phyloP scores from a whole-genome alignment of 129 eudicot species.

The Lactuca saligna region DNA sequence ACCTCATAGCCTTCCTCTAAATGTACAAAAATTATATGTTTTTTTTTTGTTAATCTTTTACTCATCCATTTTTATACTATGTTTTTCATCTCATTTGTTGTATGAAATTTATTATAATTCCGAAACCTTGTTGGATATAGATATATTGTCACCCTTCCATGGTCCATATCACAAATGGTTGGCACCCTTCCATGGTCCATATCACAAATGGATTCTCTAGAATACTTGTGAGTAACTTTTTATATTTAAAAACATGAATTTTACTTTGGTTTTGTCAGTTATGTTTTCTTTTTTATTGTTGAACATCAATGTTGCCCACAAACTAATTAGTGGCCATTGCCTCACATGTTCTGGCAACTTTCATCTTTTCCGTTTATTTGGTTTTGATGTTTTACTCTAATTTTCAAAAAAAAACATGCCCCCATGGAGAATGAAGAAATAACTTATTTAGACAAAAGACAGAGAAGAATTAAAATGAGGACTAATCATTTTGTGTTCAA shows the following conservation, averaged over 20 bases:
- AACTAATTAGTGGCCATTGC: constrained; percentile 57
- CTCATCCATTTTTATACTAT: neutral
- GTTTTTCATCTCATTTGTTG: constrained; percentile 8
- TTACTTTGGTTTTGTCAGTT: neutral
- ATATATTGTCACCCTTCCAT: constrained; percentile 51
- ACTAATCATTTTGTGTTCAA: too few species aligned
- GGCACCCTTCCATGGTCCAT: too few species aligned
- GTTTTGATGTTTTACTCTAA: too few species aligned
- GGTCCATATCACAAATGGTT: constrained; percentile 53
- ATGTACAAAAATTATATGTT: constrained; percentile 26
- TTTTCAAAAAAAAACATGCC: too few species aligned
- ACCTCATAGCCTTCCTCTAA: constrained; percentile 37
- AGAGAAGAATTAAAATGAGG: too few species aligned
- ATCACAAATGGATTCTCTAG: constrained; percentile 28
- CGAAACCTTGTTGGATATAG: constrained; percentile 57
- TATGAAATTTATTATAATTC: constrained; percentile 2
- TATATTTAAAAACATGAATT: too few species aligned
- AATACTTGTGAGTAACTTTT: constrained; percentile 42
- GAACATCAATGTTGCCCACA: constrained; percentile 46
- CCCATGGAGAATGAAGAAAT: too few species aligned
- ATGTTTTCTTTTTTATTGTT: neutral
- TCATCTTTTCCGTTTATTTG: constrained; percentile 21
- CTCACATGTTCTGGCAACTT: constrained; percentile 64
- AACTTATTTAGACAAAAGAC: too few species aligned
- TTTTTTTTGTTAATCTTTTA: neutral